These are phyloP conservation scores for Boletus reticulatus DNA, from an alignment of 768 basidiomycete species.

Conservation along the genomic window DNA sequence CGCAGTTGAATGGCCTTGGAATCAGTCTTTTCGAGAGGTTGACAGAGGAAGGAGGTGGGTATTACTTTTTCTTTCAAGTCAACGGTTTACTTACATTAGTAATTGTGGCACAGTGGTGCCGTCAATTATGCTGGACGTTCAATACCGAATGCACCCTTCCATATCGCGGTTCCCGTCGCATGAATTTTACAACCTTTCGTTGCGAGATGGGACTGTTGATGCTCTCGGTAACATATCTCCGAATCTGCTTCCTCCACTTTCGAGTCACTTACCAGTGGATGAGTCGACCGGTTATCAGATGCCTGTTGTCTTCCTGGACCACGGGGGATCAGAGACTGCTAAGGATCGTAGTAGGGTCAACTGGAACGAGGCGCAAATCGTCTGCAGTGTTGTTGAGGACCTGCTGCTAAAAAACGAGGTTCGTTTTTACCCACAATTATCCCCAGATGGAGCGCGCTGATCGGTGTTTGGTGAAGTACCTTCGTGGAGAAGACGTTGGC, in stretches of 20 bases:
- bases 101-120: constrained; percentile 57
- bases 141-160: constrained; percentile 93
- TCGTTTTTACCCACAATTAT: constrained; percentile 27
- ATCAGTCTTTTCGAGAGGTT: constrained; percentile 87
- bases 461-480: constrained; percentile 37
- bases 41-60: constrained; percentile 76
- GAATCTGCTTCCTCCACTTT: constrained; percentile 59
- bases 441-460: constrained; percentile 3
- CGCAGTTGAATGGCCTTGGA: constrained; percentile 67
- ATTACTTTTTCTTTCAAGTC: not conserved
- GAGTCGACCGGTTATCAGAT: constrained; percentile 41
- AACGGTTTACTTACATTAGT: constrained; percentile 5
- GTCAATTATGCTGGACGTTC: constrained; percentile 88
- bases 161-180: constrained; percentile 85
- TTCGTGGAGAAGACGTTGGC: constrained; percentile 78
- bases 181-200: constrained; percentile 73
- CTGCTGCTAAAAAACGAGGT: constrained; percentile 74
- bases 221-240: constrained; percentile 42
- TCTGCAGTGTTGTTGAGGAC: constrained; percentile 80
- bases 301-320: constrained; percentile 81
- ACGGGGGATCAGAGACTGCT: constrained; percentile 62
- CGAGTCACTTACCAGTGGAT: constrained; percentile 45
- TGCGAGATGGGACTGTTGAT: constrained; percentile 78
- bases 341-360: constrained; percentile 78
- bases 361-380: constrained; percentile 71